Base-by-base conservation (phyloP, 2,329 filamentous ascomycete genomes). In the Alternaria sp. region DNA sequence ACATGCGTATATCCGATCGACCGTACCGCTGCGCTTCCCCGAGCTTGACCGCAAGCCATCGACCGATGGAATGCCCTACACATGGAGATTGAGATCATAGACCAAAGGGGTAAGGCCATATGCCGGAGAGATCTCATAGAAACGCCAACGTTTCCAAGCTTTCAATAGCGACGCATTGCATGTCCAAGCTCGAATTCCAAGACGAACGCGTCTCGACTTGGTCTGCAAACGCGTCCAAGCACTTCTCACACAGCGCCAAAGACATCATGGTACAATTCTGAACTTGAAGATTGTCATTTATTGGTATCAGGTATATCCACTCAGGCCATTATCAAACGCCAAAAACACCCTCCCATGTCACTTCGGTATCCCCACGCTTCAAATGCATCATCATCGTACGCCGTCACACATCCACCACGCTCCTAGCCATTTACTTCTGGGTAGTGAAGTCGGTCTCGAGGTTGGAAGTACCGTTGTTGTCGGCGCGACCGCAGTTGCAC, bases 391-490 rank as follows among this genome's bases (percentile, higher is more conserved):
- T 22, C 40, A 5, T 22, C 38, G 3, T 18, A 41, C 38, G 5
- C n/a, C 32, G 0, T 41, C 38, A 40, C 58, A 54, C 11, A 27
- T 30, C 28, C 16, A 20, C 36, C 40, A 38, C n/a, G n/a, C 0
- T 20, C 34, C 44, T 18, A 46, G 11, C 16, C 18, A n/a, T 59
- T 60, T 74, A 79, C 71, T 79, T 79, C 82, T 86, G 88, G 56
- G 90, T 92, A 38, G 93, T 97, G 76, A 97, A 97, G 80, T 97
- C 94, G 51, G 86, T 92, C 87, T 97, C 94, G 69, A 90, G 81
- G 59, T 79, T 79, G 67, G 90, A 87, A 60, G 85, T 84, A 40
- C 86, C 86, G 55, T 87, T 85, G 67, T 86, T 85, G 50, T 86
- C 78, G 18, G 87, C 87, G 78, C 92, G 94, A 80, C 93, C 90